Conservation (phyloP, 768 basidiomycete genomes). For the Chlorophyllum brunneum region DNA sequence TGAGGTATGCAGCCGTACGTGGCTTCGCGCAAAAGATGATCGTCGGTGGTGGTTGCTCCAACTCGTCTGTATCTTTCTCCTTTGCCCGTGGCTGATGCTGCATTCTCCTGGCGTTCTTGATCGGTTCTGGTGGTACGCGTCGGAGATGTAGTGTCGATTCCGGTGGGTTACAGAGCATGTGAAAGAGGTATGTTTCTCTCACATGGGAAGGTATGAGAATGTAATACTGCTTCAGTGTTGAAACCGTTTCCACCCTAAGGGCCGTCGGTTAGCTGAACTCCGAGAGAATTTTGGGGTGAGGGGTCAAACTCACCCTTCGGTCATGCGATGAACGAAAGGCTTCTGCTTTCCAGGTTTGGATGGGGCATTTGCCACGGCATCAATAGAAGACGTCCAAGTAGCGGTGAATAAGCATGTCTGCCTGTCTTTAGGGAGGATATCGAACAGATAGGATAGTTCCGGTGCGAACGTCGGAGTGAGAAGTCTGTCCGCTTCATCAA, state of each 20-base stretch:
- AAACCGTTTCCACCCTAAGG: constrained; percentile 82
- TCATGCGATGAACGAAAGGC: constrained; percentile 83
- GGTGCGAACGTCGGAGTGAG: constrained; percentile 86
- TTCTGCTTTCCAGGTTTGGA: constrained; percentile 81
- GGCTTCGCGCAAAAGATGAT: constrained; percentile 91
- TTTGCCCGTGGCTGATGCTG: constrained; percentile 24
- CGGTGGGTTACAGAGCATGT: constrained; percentile 87
- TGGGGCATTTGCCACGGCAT: constrained; percentile 64
- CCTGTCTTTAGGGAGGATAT: constrained; percentile 73
- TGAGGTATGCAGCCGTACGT: constrained; percentile 87
- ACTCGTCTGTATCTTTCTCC: constrained; percentile 42
- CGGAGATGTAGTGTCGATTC: constrained; percentile 69
- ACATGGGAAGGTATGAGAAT: constrained; percentile 93
- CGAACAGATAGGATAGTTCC: constrained; percentile 78
- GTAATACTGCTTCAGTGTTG: constrained; percentile 83
- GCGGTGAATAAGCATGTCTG: constrained; percentile 98
- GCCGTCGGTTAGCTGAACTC: constrained; percentile 8
- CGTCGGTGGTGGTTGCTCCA: constrained; percentile 84
- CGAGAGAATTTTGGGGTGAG: background rate
- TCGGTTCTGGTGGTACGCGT: constrained; percentile 54
- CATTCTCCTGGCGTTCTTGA: constrained; percentile 29
- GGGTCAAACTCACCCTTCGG: constrained; percentile 45
- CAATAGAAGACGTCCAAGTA: constrained; percentile 85
- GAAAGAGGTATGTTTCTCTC: constrained; percentile 86
- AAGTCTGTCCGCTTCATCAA: constrained; percentile 96